These are phyloP conservation scores for Strobilomyces echinocephalus DNA, from an alignment of 768 basidiomycete genomes.

Conservation along the genomic window DNA sequence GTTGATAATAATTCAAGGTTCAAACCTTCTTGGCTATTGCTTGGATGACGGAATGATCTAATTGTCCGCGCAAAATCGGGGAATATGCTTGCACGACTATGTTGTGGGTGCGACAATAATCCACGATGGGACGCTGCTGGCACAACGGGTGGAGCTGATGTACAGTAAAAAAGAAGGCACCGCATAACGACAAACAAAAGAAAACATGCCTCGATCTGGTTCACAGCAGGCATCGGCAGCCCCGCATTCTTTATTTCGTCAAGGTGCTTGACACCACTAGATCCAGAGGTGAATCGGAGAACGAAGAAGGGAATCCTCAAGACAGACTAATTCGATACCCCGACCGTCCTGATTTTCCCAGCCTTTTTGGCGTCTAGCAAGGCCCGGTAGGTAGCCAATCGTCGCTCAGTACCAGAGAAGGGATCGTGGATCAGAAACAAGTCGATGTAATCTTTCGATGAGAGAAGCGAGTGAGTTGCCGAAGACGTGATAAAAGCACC, in stretches of 20 bases:
- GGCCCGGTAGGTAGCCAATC: slow-evolving; percentile 70
- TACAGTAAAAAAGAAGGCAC: slow-evolving; percentile 2
- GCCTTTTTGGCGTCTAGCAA: slow-evolving; percentile 55
- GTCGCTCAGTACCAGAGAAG: slow-evolving; percentile 52
- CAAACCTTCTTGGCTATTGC: slow-evolving; percentile 57
- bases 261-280: slow-evolving; percentile 65
- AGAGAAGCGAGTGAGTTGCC: slow-evolving; percentile 2
- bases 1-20: slow-evolving; percentile 5
- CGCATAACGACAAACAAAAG: not conserved
- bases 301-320: not conserved
- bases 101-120: slow-evolving; percentile 58
- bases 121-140: slow-evolving; percentile 74
- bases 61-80: slow-evolving; percentile 59
- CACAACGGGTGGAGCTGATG: slow-evolving; percentile 73
- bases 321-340: slow-evolving; percentile 79
- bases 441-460: slow-evolving; percentile 53
- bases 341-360: slow-evolving; percentile 69
- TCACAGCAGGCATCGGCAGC: slow-evolving; percentile 63
- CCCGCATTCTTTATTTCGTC: slow-evolving; percentile 67
- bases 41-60: slow-evolving; percentile 51
- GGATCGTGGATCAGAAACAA: slow-evolving; percentile 79
- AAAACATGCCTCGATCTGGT: slow-evolving; percentile 69
- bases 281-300: not conserved
- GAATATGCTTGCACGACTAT: slow-evolving; percentile 74
- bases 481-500: slow-evolving; percentile 3